A percentile compares a stretch with the other conserved stretches of the same genome.
phyloP scores from a whole-genome alignment of 1,139 yeast species.

The Petasospora fabianii region DNA sequence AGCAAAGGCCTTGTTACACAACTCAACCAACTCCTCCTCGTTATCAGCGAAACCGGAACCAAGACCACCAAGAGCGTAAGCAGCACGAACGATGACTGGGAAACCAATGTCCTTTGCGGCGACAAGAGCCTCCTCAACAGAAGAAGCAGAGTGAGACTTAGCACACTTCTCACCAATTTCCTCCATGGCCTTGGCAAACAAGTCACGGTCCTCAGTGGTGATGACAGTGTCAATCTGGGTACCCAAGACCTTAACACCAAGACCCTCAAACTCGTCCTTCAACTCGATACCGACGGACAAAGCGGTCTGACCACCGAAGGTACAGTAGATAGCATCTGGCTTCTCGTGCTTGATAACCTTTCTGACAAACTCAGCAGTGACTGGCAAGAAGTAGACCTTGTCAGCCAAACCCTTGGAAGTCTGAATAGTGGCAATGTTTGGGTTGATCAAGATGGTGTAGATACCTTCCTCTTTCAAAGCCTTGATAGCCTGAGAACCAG shows the following conservation, averaged over 20 bases:
- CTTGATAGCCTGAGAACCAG: conserved; percentile 92
- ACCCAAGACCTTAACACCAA: conserved; percentile 95
- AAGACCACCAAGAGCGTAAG: conserved; percentile 95
- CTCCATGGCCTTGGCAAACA: conserved; percentile 91
- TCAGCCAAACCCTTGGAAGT: conserved; percentile 98
- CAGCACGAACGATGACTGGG: conserved; percentile 97
- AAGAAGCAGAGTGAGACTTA: conserved; percentile 78
- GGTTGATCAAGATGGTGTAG: conserved; percentile 91
- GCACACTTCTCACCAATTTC: conserved; percentile 96
- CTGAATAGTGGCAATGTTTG: conserved; percentile 97
- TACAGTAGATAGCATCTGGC: conserved; percentile 95
- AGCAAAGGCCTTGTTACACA: conserved; percentile 85
- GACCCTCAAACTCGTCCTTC: conserved; percentile 88
- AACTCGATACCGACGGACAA: conserved; percentile 90
- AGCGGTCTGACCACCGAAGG: conserved; percentile 99
- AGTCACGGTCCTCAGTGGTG: conserved; percentile 96
- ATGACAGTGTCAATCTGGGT: conserved; percentile 94
- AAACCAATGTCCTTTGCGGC: conserved; percentile 89
- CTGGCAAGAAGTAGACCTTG: conserved; percentile 95
- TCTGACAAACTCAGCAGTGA: conserved; percentile 92
- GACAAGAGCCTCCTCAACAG: conserved; percentile 79
- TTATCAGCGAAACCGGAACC: conserved; percentile 96
- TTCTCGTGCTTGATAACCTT: conserved; percentile 92
- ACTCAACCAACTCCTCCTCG: conserved; percentile 74
- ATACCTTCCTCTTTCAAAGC: conserved; percentile 98